Evolutionary conservation across 164 flowering plant species (phyloP).

Genomic region (Magnolia changhungtana): DNA sequence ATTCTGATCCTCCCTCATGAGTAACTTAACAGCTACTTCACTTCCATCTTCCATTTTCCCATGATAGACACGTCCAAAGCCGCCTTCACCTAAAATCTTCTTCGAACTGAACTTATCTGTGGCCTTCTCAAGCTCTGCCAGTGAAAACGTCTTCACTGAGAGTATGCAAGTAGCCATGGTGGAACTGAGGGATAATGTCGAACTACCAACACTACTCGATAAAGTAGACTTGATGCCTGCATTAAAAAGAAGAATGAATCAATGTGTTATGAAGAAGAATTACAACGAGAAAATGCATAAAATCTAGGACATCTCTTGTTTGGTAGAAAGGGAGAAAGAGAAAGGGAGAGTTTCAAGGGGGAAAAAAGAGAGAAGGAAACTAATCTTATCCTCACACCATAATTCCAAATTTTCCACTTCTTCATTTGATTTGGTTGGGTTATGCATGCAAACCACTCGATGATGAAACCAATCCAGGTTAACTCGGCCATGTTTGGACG

Average conservation of each 20-base stretch:
- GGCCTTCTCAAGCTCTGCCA: conserved; percentile 76
- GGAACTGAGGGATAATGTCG: conserved; percentile 71
- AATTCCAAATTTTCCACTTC: too few relatives aligned
- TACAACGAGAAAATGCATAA: too few relatives aligned
- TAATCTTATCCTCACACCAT: too few relatives aligned
- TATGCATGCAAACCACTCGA: too few relatives aligned
- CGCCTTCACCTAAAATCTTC: conserved; percentile 87
- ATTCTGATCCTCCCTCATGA: conserved; percentile 65
- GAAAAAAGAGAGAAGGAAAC: background rate
- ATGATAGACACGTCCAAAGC: conserved; percentile 88
- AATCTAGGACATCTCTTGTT: too few relatives aligned
- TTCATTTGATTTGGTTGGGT: too few relatives aligned
- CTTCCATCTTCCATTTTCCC: conserved; percentile 67
- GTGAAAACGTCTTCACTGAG: conserved; percentile 77
- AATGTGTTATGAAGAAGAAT: too few relatives aligned
- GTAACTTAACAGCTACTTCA: conserved; percentile 87
- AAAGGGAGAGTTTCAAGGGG: background rate
- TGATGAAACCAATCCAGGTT: too few relatives aligned
- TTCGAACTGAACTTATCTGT: conserved; percentile 74
- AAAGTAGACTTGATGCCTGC: conserved; percentile 66
- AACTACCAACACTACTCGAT: conserved; percentile 69
- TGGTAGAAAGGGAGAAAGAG: too few relatives aligned
- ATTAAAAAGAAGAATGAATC: conserved; percentile 3
- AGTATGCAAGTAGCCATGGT: conserved; percentile 69
- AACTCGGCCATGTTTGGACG: background rate